A percentile compares a stretch with the other conserved stretches of the same genome.
phyloP scores from a whole-genome alignment of 2,329 filamentous ascomycete species.

The Stagonosporopsis chrysanthemi region DNA sequence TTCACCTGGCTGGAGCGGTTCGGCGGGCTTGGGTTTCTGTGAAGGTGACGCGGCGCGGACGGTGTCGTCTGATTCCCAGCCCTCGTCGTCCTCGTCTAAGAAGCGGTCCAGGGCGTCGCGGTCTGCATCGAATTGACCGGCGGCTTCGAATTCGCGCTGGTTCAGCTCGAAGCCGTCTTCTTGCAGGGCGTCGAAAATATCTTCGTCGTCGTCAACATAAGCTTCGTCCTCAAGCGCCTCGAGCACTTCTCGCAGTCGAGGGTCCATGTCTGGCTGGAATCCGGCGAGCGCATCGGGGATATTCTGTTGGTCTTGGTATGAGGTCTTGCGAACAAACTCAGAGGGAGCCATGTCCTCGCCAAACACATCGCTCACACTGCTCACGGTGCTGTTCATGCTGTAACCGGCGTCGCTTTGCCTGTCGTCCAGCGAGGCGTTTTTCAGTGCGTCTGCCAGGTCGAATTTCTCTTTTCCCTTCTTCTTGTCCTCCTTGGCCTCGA shows the following conservation, averaged over 20 bases:
- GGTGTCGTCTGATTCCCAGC: conserved; percentile 95
- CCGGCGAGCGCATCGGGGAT: conserved; percentile 90
- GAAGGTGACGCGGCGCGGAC: conserved; percentile 66
- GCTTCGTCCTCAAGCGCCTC: conserved; percentile 96
- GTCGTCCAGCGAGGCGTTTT: conserved; percentile 55
- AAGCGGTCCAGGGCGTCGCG: conserved; percentile 52
- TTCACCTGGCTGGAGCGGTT: conserved; percentile 58
- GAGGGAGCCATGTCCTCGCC: conserved; percentile 80
- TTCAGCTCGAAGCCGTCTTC: conserved; percentile 76
- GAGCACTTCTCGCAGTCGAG: conserved; percentile 84
- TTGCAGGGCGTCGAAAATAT: conserved; percentile 79
- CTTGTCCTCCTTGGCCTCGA: conserved; percentile 73
- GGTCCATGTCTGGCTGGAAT: conserved; percentile 98
- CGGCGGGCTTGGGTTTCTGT: conserved; percentile 48
- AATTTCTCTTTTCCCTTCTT: conserved; percentile 76
- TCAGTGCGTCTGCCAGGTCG: conserved; percentile 82
- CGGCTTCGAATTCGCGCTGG: conserved; percentile 78
- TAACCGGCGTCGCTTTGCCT: conserved; percentile 51
- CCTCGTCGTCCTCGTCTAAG: conserved; percentile 71
- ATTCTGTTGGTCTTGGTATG: conserved; percentile 92
- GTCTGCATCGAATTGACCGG: conserved; percentile 49
- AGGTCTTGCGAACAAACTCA: conserved; percentile 76
- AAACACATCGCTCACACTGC: conserved; percentile 62
- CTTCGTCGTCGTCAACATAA: conserved; percentile 85
- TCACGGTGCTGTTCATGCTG: conserved; percentile 54